These are phyloP conservation scores for Kluyveromyces sp. DNA, from an alignment of 1,139 yeast genomes.

Conservation along the genomic window DNA sequence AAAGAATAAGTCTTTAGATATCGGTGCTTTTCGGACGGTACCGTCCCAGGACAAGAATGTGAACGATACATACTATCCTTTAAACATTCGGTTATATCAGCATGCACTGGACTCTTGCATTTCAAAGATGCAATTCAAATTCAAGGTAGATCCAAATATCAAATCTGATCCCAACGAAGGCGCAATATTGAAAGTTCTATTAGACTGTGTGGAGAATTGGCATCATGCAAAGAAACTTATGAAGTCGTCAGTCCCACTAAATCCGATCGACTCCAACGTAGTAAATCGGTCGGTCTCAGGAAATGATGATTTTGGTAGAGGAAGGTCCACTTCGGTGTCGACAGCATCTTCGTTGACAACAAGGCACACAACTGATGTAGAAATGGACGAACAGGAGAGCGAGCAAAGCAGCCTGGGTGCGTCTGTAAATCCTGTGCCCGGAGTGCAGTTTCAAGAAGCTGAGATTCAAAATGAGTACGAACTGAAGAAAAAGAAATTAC, in stretches of 20 bases:
- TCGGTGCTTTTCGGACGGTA: slow-evolving; percentile 82
- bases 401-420: slow-evolving; percentile 7
- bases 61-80: not conserved
- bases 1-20: slow-evolving; percentile 62
- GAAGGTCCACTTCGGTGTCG: slow-evolving; percentile 3
- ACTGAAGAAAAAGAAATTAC: slow-evolving; percentile 15
- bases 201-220: slow-evolving; percentile 23
- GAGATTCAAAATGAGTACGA: slow-evolving; percentile 16
- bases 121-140: slow-evolving; percentile 1
- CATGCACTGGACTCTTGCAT: not conserved
- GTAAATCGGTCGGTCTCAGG: not conserved
- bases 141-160: slow-evolving; percentile 1
- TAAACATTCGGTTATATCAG: slow-evolving; percentile 3
- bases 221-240: slow-evolving; percentile 11
- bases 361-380: slow-evolving; percentile 22
- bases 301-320: not conserved
- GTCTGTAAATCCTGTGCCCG: slow-evolving; percentile 1
- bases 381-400: slow-evolving; percentile 18
- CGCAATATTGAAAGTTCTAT: slow-evolving; percentile 14
- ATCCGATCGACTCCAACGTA: slow-evolving; percentile 1
- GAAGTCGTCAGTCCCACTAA: slow-evolving; percentile 4
- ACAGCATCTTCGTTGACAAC: slow-evolving; percentile 9
- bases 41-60: slow-evolving; percentile 3
- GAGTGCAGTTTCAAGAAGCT: slow-evolving; percentile 13
- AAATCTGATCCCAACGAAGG: slow-evolving; percentile 8